Evolutionary conservation across 495 filamentous ascomycete species (phyloP).

Genomic region (Daldinia loculata): DNA sequence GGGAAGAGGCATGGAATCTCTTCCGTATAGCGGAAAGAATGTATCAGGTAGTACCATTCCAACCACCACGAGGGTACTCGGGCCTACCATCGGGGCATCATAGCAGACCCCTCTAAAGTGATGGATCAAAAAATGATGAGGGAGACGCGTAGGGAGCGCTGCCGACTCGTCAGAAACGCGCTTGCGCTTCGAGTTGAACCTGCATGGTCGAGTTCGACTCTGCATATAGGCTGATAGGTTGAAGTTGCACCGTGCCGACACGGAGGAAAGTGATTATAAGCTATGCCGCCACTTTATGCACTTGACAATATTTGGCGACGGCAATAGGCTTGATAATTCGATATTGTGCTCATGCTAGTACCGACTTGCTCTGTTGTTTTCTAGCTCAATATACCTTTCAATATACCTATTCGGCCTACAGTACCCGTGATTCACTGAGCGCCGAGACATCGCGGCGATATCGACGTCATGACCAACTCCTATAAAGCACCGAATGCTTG

Average conservation of each 20-base stretch:
- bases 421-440: slow-evolving; percentile 15
- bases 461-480: slow-evolving; percentile 22
- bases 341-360: slow-evolving; percentile 11
- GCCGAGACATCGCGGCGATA: slow-evolving; percentile 32
- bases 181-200: slow-evolving; percentile 26
- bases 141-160: slow-evolving; percentile 24
- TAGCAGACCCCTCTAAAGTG: slow-evolving; percentile 27
- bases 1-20: slow-evolving; percentile 21
- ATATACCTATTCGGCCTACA: background rate
- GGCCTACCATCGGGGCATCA: slow-evolving; percentile 35
- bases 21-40: slow-evolving; percentile 41
- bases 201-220: slow-evolving; percentile 12
- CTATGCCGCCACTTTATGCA: slow-evolving; percentile 5
- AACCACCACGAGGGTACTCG: slow-evolving; percentile 43
- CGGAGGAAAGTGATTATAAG: slow-evolving; percentile 4
- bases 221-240: slow-evolving; percentile 2
- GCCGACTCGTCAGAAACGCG: slow-evolving; percentile 28
- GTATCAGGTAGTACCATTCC: slow-evolving; percentile 45
- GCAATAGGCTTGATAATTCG: slow-evolving; percentile 3
- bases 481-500: slow-evolving; percentile 3
- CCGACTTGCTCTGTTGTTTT: slow-evolving; percentile 5
- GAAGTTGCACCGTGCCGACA: background rate
- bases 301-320: slow-evolving; percentile 4
- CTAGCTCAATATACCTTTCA: background rate
- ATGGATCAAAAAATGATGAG: slow-evolving; percentile 26